These are phyloP conservation scores for Claviceps sp. DNA, from an alignment of 2,329 filamentous ascomycete genomes.

Conservation along the genomic window DNA sequence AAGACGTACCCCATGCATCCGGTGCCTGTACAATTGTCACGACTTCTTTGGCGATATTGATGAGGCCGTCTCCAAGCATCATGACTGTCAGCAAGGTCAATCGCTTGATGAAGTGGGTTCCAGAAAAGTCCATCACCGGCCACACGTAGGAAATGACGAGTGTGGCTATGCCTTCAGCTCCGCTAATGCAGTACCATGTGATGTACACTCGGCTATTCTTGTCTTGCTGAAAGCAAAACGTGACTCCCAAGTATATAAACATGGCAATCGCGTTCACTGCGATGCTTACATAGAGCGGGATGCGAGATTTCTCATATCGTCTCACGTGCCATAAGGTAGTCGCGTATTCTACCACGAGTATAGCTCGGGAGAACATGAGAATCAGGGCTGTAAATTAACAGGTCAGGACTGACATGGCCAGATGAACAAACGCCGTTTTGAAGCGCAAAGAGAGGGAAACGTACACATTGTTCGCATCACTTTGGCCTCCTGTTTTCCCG, in stretches of 20 bases:
- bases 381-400: slow-evolving; percentile 22
- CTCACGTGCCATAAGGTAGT: slow-evolving; percentile 30
- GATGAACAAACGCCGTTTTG: not conserved
- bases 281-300: slow-evolving; percentile 24
- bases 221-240: slow-evolving; percentile 22
- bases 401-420: not conserved
- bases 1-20: not conserved
- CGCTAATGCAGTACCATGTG: slow-evolving; percentile 40
- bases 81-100: slow-evolving; percentile 52
- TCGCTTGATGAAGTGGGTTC: slow-evolving; percentile 49
- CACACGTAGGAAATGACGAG: slow-evolving; percentile 41
- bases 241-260: slow-evolving; percentile 27
- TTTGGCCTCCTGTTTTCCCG: slow-evolving; percentile 21
- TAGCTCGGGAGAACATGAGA: slow-evolving; percentile 38
- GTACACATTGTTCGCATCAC: slow-evolving; percentile 29
- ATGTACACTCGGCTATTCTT: slow-evolving; percentile 22
- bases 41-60: not conserved
- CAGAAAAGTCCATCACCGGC: slow-evolving; percentile 44
- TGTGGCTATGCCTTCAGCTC: slow-evolving; percentile 36
- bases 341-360: slow-evolving; percentile 40
- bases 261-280: slow-evolving; percentile 21
- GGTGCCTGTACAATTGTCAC: not conserved
- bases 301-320: slow-evolving; percentile 22
- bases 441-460: not conserved
- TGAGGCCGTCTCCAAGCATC: slow-evolving; percentile 46